Evolutionary conservation across 2,329 filamentous ascomycete genomes (phyloP), one percentile per base, ranked within the genome.

Genomic region (Magnaporthiopsis poae): DNA sequence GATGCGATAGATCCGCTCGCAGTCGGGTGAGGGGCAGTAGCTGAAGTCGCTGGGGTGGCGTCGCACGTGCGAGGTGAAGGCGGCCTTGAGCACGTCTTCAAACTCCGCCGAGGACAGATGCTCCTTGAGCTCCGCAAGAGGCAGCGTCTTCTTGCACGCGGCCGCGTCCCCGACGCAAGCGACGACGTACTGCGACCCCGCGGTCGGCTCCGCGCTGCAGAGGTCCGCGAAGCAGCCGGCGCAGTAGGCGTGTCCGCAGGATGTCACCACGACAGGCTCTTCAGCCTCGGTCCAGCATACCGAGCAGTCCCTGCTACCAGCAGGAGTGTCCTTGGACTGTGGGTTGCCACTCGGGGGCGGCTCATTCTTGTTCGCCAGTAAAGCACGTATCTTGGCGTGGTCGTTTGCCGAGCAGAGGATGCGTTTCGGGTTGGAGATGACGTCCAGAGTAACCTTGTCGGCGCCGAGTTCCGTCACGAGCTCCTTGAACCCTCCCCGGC

Each of bases 11-110:
- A 81, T 70, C 25, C 75, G 74, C 8, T 69, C 72, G 66, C 80
- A 83, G 68, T 80, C 78, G 0, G 79, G 74, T 0, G 77, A 79
- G 1, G 79, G 77, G 65, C 81, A 83, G 68, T 76, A 76, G 4
- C 72, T 74, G 12, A 82, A 71, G 0, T 68, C 59, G 12, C 71
- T 52, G 1, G 76, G 75, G 36, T 74, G 72, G 4, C 68, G 73
- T 5, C 72, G 73, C 52, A 80, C 68, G 67, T 80, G 74, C 0
- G 73, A 70, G 3, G 69, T 67, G 65, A 80, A 78, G 0, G 78
- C 78, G 0, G 70, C 69, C 21, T 75, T 67, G 5, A 80, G 73
- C 2, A 80, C n/a, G 18, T 71, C 70, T 60, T 81, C 78, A 18
- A 80, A 75, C 52, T 69, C 68, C 15, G 67, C 63, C 0, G 75